These are phyloP conservation scores for Malus asiatica DNA, from an alignment of 306 rosid genomes.

Conservation along the genomic window DNA sequence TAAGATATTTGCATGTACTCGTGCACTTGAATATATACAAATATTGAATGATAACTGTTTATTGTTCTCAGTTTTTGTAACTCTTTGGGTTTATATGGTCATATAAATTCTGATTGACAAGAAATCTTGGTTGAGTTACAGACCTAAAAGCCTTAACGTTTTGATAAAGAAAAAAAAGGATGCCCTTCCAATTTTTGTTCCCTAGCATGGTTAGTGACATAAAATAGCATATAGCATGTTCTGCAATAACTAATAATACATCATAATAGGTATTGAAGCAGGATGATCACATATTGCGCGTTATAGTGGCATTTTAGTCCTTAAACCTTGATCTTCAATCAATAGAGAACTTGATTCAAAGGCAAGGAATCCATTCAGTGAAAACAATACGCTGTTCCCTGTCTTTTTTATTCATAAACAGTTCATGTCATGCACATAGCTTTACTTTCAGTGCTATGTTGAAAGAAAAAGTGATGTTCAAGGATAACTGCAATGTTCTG, in stretches of 20 bases:
- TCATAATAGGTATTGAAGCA: background rate
- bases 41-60: background rate
- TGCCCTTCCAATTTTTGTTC: background rate
- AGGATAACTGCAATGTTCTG: conserved; percentile 23
- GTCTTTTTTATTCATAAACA: background rate
- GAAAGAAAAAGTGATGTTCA: background rate
- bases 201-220: background rate
- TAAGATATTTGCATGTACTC: background rate
- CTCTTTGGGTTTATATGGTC: background rate
- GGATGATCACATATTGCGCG: background rate
- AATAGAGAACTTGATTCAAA: background rate
- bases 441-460: background rate
- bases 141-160: no score
- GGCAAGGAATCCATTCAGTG: background rate
- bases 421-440: background rate
- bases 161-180: no score
- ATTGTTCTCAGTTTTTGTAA: background rate
- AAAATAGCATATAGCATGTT: background rate
- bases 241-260: background rate
- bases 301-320: background rate
- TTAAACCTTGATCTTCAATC: background rate
- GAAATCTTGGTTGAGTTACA: background rate
- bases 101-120: background rate
- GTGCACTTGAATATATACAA: background rate
- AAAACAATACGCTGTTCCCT: background rate